Base-by-base conservation (phyloP, 306 rosid species). In the Dicorynia guianensis region DNA sequence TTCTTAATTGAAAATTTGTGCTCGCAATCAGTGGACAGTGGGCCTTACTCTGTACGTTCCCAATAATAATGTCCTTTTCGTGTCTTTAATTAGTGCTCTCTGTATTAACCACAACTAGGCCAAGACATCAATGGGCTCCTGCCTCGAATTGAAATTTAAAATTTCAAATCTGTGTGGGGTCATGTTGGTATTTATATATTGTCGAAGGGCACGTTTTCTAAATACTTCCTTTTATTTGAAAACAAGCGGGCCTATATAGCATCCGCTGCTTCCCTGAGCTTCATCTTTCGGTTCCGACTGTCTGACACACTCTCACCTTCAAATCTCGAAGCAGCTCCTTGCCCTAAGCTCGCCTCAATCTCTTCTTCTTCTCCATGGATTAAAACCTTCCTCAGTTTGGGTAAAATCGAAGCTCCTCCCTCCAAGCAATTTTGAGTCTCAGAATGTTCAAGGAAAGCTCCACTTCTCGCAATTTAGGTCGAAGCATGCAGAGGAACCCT, bases 381-480 rank as follows among this genome's bases (percentile, higher is more conserved):
- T 20, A 20, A 68, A 69, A 8, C 58, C 48, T 12, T 42, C 15
- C 43, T 0, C 8, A 18, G 8, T 42, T 50, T n/a, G 44, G 34
- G 10, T 63, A 9, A 34, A 78, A 9, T 9, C 63, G 66, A 20
- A 65, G 13, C 10, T 46, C 57, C 2, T 35, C 3, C 11, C 55
- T 44, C 25, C 74, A 42, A 15, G 35, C 61, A 11, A 30, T 7
- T 61, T 13, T 4, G 10, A 74, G 71, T 65, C 42, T 35, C 42
- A 58, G 38, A 34, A 86, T 88, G 89, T 25, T 70, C 20, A 89
- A 82, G 69, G 87, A 87, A 71, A 20, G 72, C 42, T 49, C 76
- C 35, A 36, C 56, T 44, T 76, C 72, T 65, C 69, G 81, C 34
- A 14, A 4, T 19, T 30, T 38, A 4, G 63, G 56, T 75, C 83